Percentiles rank a stretch among this genome's conserved stretches.
Conservation (phyloP, 768 basidiomycete species). For the Amanita molliuscula region DNA sequence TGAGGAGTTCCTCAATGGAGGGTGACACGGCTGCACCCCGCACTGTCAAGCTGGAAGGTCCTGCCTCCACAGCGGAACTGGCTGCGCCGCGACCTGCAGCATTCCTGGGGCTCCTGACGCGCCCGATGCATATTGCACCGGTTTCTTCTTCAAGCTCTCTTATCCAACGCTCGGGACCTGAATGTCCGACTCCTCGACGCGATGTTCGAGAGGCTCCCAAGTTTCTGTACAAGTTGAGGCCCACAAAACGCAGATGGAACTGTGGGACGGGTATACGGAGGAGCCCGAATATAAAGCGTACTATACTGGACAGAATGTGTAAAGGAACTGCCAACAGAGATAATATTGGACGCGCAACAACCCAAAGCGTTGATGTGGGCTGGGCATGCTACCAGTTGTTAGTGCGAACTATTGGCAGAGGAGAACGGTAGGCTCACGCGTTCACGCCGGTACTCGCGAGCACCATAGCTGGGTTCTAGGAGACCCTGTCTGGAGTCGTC, state of each 20-base stretch:
- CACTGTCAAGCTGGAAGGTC: conserved; percentile 36
- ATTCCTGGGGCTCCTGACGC: conserved; percentile 21
- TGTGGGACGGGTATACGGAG: conserved; percentile 57
- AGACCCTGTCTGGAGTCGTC: conserved; percentile 39
- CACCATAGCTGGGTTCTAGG: conserved; percentile 8
- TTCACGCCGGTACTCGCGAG: conserved; percentile 9
- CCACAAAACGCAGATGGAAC: conserved; percentile 34
- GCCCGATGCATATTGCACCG: conserved; percentile 54
- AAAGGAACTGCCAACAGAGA: conserved; percentile 50
- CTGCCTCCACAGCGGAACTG: conserved; percentile 16
- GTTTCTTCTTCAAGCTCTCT: conserved; percentile 79
- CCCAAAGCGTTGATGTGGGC: conserved; percentile 14
- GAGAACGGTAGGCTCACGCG: conserved; percentile 9
- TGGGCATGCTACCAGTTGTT: conserved; percentile 9
- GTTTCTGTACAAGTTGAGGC: conserved; percentile 35
- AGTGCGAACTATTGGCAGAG: conserved; percentile 1
- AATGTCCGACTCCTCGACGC: conserved; percentile 18
- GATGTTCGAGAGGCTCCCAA: conserved; percentile 25
- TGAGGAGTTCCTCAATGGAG: conserved; percentile 11
- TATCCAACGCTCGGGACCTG: conserved; percentile 67
- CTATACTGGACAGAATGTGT: conserved; percentile 44
- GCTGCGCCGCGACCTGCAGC: conserved; percentile 19
- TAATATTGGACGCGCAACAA: conserved; percentile 24
- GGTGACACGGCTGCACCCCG: conserved; percentile 15
- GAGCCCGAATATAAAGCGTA: conserved; percentile 56